Evolutionary conservation across 495 filamentous ascomycete species (phyloP).

Genomic region (Neurospora pannonica): DNA sequence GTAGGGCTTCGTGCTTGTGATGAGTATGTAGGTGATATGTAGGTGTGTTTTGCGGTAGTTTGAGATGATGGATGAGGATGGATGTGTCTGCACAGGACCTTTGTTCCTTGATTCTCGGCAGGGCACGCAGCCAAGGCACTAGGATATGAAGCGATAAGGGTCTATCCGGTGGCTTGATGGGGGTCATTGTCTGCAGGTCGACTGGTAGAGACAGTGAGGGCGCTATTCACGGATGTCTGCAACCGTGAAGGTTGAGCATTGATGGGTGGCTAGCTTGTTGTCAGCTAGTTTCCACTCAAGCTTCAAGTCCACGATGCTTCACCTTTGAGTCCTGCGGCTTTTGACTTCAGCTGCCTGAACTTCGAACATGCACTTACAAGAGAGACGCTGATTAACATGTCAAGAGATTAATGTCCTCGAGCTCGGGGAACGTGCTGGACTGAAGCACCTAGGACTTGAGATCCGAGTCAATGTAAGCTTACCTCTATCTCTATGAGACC

Average conservation of each 20-base stretch:
- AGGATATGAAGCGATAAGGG: not conserved
- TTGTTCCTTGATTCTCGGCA: not conserved
- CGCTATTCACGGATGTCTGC: not conserved
- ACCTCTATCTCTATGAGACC: not conserved
- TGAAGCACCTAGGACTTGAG: not conserved
- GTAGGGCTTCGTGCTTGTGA: not conserved
- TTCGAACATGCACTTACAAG: not conserved
- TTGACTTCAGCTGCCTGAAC: not conserved
- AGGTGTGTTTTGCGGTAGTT: not conserved
- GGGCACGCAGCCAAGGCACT: not conserved
- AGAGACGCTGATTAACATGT: not conserved
- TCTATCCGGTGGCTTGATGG: not conserved
- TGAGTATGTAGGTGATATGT: not conserved
- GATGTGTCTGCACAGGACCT: not conserved
- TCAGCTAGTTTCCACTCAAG: not conserved
- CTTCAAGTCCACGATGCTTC: not conserved
- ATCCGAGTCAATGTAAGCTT: not conserved
- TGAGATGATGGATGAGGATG: not conserved
- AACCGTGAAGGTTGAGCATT: not conserved
- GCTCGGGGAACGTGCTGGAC: not conserved
- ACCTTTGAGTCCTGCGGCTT: not conserved
- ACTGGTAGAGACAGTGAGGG: not conserved
- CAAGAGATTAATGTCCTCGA: not conserved
- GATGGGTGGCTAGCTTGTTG: not conserved
- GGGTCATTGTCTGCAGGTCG: not conserved